phyloP scores from a whole-genome alignment of 345 rosid genomes.

The Moricandia moricandioides region DNA sequence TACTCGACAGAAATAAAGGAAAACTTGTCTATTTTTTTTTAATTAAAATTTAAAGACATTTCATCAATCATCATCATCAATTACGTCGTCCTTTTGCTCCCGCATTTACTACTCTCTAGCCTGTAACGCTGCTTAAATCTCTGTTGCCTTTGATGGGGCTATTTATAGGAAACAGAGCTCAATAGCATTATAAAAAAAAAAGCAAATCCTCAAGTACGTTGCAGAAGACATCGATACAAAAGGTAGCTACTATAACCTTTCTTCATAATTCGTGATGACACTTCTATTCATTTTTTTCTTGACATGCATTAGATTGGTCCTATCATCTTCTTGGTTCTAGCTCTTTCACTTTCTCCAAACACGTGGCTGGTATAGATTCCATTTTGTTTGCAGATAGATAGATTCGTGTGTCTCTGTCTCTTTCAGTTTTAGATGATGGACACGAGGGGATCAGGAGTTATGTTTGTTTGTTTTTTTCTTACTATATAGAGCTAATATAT shows the following conservation, averaged over 20 bases:
- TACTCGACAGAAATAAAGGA: constrained; percentile 8
- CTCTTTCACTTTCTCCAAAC: constrained; percentile 1
- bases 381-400: constrained; percentile 12
- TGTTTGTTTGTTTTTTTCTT: not conserved
- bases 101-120: constrained; percentile 26
- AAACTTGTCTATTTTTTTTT: not conserved
- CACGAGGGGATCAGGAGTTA: constrained; percentile 22
- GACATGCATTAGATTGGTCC: constrained; percentile 24
- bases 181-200: not conserved
- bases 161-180: constrained; percentile 18
- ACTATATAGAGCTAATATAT: constrained; percentile 2
- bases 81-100: constrained; percentile 31
- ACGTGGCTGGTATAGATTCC: constrained; percentile 24
- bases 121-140: constrained; percentile 38
- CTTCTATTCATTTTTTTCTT: not conserved
- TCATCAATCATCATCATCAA: constrained; percentile 7
- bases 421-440: constrained; percentile 12
- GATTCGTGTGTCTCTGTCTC: constrained; percentile 11
- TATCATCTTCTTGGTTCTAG: constrained; percentile 10
- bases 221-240: constrained; percentile 10
- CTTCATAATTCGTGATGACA: not conserved
- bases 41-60: constrained; percentile 1
- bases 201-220: not conserved
- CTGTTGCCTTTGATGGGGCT: constrained; percentile 31
- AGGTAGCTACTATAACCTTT: not conserved